Conservation (phyloP, 768 basidiomycete species). For the Russula olivacea region DNA sequence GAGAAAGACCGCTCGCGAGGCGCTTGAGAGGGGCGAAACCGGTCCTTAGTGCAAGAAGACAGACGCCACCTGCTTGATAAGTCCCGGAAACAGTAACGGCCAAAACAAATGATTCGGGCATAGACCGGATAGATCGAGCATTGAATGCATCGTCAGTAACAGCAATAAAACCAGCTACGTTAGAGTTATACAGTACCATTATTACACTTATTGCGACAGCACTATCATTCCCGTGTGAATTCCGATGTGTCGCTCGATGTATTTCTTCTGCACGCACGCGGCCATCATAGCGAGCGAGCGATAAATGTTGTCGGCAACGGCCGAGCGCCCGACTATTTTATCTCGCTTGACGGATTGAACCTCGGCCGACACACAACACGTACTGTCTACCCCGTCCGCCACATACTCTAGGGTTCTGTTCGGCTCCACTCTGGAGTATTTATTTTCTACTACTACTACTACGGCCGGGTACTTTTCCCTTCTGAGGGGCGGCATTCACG, state of each 20-base stretch:
- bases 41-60: neutral
- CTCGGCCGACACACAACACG: too few relatives aligned
- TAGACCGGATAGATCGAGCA: neutral
- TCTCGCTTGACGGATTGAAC: too few relatives aligned
- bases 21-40: neutral
- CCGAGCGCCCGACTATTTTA: neutral
- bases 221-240: neutral
- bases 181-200: too few relatives aligned
- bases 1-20: conserved; percentile 31
- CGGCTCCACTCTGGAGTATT: conserved; percentile 26
- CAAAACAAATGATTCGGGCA: neutral
- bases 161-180: too few relatives aligned
- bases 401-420: conserved; percentile 27
- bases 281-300: too few relatives aligned
- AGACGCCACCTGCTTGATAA: neutral
- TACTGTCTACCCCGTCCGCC: conserved; percentile 28
- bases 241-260: too few relatives aligned
- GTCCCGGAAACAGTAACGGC: neutral
- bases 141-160: neutral
- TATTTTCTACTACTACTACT: neutral
- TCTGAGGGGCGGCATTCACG: conserved; percentile 25
- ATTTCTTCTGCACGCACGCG: too few relatives aligned
- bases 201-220: neutral
- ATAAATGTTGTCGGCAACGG: conserved; percentile 3
- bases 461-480: conserved; percentile 30